Evolutionary conservation across 805 yeast species (phyloP).

Genomic region (Lachancea sp.): DNA sequence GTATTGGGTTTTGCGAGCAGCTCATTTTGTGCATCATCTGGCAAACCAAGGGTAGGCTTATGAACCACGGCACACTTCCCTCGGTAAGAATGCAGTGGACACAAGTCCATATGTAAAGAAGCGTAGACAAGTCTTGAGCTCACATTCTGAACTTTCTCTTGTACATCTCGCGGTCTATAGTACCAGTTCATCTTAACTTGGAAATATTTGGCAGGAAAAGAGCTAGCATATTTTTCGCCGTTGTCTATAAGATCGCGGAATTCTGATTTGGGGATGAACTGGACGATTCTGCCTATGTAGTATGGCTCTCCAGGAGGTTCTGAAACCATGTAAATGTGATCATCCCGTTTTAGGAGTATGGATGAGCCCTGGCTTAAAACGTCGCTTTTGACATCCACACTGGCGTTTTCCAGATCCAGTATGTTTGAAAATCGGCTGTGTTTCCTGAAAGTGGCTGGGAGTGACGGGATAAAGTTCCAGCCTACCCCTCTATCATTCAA

Average conservation of each 20-base stretch:
- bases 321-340: conserved; percentile 73
- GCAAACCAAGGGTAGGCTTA: conserved; percentile 45
- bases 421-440: conserved; percentile 33
- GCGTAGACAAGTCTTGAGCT: conserved; percentile 78
- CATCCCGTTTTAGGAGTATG: conserved; percentile 33
- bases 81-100: conserved; percentile 68
- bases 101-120: conserved; percentile 77
- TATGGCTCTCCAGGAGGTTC: conserved; percentile 96
- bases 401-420: conserved; percentile 36
- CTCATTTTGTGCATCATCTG: conserved; percentile 19
- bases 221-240: conserved; percentile 12
- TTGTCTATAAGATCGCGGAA: conserved; percentile 15
- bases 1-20: conserved; percentile 56
- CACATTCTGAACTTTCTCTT: conserved; percentile 38
- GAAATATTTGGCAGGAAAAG: conserved; percentile 47
- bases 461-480: conserved; percentile 32
- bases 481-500: conserved; percentile 19
- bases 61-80: conserved; percentile 71
- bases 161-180: conserved; percentile 80
- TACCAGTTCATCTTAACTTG: conserved; percentile 80
- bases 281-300: conserved; percentile 78
- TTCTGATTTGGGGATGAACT: conserved; percentile 42
- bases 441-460: conserved; percentile 28
- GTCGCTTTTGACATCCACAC: conserved; percentile 28
- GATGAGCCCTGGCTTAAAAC: conserved; percentile 19